Evolutionary conservation across 2,329 filamentous ascomycete species (phyloP).

Genomic region (Pseudocercospora crystallina): DNA sequence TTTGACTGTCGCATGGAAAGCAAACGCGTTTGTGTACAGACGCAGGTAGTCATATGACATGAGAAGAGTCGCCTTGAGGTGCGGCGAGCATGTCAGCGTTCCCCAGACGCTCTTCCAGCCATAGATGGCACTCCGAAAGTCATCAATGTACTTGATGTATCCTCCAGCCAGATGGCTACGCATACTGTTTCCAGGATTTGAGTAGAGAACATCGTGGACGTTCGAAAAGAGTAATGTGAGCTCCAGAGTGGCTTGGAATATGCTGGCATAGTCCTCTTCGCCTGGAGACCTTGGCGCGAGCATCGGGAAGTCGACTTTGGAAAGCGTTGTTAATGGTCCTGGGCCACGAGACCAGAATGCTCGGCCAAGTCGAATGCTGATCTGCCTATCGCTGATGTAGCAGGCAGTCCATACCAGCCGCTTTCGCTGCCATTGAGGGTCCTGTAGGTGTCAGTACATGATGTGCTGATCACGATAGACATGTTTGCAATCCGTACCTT

Average conservation of each 20-base stretch:
- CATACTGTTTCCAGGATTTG: slow-evolving; percentile 67
- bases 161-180: slow-evolving; percentile 69
- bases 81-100: slow-evolving; percentile 62
- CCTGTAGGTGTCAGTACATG: slow-evolving; percentile 20
- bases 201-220: slow-evolving; percentile 72
- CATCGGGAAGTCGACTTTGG: slow-evolving; percentile 67
- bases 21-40: slow-evolving; percentile 73
- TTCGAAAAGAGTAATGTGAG: slow-evolving; percentile 72
- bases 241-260: slow-evolving; percentile 71
- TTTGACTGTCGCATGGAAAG: slow-evolving; percentile 67
- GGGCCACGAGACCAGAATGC: slow-evolving; percentile 74
- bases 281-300: slow-evolving; percentile 58
- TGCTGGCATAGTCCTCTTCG: slow-evolving; percentile 65
- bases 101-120: slow-evolving; percentile 72
- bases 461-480: too few relatives aligned
- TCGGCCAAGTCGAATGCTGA: slow-evolving; percentile 69
- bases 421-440: slow-evolving; percentile 61
- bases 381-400: slow-evolving; percentile 66
- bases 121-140: slow-evolving; percentile 67
- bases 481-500: slow-evolving; percentile 33
- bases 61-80: slow-evolving; percentile 65
- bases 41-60: slow-evolving; percentile 72
- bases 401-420: slow-evolving; percentile 68
- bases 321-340: slow-evolving; percentile 63
- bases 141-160: slow-evolving; percentile 74